These are phyloP conservation scores for Kitagawia praeruptora DNA, from an alignment of 129 eudicot genomes.

Conservation along the genomic window DNA sequence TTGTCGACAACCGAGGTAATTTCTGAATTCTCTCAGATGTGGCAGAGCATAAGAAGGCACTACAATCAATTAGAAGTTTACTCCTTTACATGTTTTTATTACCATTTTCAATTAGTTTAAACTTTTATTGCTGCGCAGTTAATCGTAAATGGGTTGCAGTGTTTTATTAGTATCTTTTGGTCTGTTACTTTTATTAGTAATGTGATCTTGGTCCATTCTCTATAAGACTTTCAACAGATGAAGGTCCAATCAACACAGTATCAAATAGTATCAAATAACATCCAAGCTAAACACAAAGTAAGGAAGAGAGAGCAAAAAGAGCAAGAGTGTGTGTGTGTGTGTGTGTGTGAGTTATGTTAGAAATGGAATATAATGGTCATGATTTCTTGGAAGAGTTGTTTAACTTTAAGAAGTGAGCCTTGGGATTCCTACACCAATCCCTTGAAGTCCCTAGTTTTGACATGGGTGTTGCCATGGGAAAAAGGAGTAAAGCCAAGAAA, in stretches of 20 bases:
- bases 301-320: neutral
- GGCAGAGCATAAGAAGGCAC: no score
- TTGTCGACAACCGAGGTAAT: no score
- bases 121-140: no score
- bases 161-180: no score
- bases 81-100: no score
- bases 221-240: conserved; percentile 58
- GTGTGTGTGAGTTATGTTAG: neutral
- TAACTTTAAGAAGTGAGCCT: neutral
- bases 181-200: no score
- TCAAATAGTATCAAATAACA: conserved; percentile 38
- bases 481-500: neutral
- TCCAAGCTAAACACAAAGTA: neutral
- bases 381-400: conserved; percentile 8
- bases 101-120: no score
- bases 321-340: neutral
- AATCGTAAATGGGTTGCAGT: no score
- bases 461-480: neutral
- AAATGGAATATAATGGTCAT: conserved; percentile 5
- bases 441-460: neutral
- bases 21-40: no score
- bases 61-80: no score
- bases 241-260: conserved; percentile 37
- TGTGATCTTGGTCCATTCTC: no score
- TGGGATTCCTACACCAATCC: neutral